Base-by-base conservation (phyloP, 495 filamentous ascomycete species). In the Penicillium bialowiezense region DNA sequence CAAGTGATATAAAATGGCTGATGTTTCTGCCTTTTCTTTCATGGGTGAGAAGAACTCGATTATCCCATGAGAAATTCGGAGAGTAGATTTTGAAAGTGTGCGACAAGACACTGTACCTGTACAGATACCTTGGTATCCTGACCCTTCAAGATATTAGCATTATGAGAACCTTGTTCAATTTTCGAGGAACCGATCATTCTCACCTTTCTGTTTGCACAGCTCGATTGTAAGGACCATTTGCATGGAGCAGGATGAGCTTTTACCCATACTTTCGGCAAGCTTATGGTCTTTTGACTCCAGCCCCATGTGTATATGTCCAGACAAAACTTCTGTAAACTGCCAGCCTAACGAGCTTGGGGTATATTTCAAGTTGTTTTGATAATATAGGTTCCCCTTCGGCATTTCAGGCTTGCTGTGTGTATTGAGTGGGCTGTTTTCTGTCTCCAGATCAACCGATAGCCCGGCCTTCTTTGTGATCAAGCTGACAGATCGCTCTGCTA, bases 21-120 rank as follows among this genome's bases (percentile, higher is more conserved):
- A 73, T 1, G 77, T 79, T 20, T 82, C 80, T 1, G 84, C 75
- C 0, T 72, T 67, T 51, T 73, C 70, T 31, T 67, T 75, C 65
- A 26, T 79, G 81, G 41, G 26, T 7, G 23, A 76, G 62, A 52
- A 77, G 72, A 45, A 87, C 70, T 76, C 24, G 0, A 59, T 17
- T 81, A 79, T 44, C 12, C 44, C 44, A 7, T 46, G n/a, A 6
- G 35, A 19, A n/a, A 45, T 18, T 17, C 26, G 37, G 57, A 87
- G 81, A 0, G 84, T 78, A 41, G 74, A 75, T 3, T 75, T 74
- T 6, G 67, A 68, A 12, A 88, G 69, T 10, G 75, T 70, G 21
- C 75, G 71, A 49, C 80, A 85, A 17, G 77, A 76, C 44, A 88
- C 84, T 2, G 83, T 83, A 12, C 84, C 84, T 7, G 81, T 85